Conservation (phyloP, 208 protist species). For the Trypanosoma avium region DNA sequence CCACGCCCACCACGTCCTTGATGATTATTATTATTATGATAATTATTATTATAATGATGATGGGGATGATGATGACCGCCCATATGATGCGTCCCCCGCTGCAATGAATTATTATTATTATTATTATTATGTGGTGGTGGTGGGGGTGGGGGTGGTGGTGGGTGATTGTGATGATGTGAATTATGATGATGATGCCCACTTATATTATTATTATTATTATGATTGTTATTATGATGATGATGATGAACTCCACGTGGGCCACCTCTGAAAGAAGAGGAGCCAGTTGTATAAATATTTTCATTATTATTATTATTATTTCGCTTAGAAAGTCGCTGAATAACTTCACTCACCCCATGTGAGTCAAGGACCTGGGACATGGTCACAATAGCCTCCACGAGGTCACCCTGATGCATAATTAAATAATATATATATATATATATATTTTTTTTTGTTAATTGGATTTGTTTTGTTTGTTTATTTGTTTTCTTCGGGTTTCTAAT, state of each 20-base stretch:
- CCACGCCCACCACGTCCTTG: constrained; percentile 7
- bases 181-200: constrained; percentile 10
- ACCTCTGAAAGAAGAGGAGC: constrained; percentile 4
- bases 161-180: no score
- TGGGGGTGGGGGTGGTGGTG: no score
- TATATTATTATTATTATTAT: background rate
- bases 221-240: background rate
- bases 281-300: background rate
- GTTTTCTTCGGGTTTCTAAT: no score
- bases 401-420: constrained; percentile 22
- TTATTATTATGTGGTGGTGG: no score
- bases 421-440: constrained; percentile 14
- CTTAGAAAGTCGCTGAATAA: constrained; percentile 28
- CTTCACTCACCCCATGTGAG: constrained; percentile 30
- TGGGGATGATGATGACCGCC: background rate
- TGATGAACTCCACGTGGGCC: constrained; percentile 1
- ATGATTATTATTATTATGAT: constrained; percentile 12
- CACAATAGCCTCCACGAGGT: constrained; percentile 36
- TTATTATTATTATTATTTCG: background rate
- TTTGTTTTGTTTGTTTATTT: no score
- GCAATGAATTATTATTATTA: no score
- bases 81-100: no score
- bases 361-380: constrained; percentile 38
- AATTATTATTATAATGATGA: background rate
- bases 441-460: no score